Evolutionary conservation across 2,329 filamentous ascomycete species (phyloP), one percentile per base, ranked within the genome.

Genomic region (Monosporascus sp.): DNA sequence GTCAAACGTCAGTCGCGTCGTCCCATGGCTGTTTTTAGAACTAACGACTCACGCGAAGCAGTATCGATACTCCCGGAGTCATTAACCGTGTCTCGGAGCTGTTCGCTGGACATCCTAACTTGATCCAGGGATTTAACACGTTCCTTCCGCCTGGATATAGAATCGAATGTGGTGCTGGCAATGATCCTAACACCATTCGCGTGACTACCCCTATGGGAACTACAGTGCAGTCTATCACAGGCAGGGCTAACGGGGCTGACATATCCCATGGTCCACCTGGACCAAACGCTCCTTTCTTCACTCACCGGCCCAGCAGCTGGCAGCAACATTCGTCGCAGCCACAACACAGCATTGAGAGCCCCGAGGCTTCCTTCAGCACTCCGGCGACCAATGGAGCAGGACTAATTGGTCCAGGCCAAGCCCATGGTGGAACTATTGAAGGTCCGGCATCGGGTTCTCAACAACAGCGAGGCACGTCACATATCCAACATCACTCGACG

Each of bases 181-280:
- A 95, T 60, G 93, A 97, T 64, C 93, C 93, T 1, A 96, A 97
- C 67, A 91, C 91, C 3, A 99, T 99, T 58, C 82, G 95, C 59
- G 94, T 99, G 17, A 99, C 94, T 0, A 99, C 94, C 0, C 94
- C 94, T 0, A 96, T 95, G 77, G 94, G 94, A n/a, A 97, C 93
- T 2, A 97, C 91, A 11, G 90, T 96, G 2, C 88, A 93, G 62
- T 91, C 91, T 9, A 96, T 97, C 72, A 86, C 78, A 1, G 74
- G 78, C 11, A 73, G 80, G 51, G 74, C 72, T 11, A 69, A 69
- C 37, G 77, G 79, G 54, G 68, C 71, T 31, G 80, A 83, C 3
- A 68, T 70, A 1, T 61, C 65, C 7, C 71, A 73, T 45, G 62
- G 67, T 3, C 70, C 72, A 22, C 58, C 69, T 5, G 69, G 66